phyloP scores from a whole-genome alignment of 257 asterid genomes.

The Asclepias syriaca region DNA sequence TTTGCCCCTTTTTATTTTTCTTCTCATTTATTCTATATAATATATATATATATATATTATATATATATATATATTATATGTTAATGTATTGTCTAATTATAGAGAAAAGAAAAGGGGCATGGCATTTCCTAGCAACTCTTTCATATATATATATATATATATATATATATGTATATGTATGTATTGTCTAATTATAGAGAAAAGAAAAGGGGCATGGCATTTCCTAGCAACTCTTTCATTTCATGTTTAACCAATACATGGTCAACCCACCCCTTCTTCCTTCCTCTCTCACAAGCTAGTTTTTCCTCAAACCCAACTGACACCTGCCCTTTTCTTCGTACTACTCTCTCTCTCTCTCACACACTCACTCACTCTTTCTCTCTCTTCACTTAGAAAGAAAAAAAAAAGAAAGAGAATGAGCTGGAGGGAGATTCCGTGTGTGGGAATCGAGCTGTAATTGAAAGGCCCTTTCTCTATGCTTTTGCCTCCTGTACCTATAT shows the following conservation, averaged over 20 bases:
- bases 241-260: neutral
- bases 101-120: neutral
- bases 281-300: neutral
- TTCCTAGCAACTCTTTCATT: slow-evolving; percentile 14
- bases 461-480: neutral
- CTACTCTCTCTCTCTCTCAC: neutral
- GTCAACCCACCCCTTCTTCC: slow-evolving; percentile 1
- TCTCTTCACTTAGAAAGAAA: neutral
- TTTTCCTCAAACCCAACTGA: slow-evolving; percentile 10
- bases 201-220: neutral
- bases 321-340: slow-evolving; percentile 11
- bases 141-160: neutral
- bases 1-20: no score
- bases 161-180: no score
- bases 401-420: slow-evolving; percentile 3
- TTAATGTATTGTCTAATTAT: no score
- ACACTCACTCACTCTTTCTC: neutral
- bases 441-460: slow-evolving; percentile 23
- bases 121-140: slow-evolving; percentile 17
- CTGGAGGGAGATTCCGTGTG: slow-evolving; percentile 30
- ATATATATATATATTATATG: no score
- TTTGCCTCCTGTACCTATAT: slow-evolving; percentile 15
- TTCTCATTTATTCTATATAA: no score
- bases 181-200: no score
- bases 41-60: no score